Evolutionary conservation across 2,329 filamentous ascomycete genomes (phyloP).

Genomic region (Paracoccidioides lutzii): DNA sequence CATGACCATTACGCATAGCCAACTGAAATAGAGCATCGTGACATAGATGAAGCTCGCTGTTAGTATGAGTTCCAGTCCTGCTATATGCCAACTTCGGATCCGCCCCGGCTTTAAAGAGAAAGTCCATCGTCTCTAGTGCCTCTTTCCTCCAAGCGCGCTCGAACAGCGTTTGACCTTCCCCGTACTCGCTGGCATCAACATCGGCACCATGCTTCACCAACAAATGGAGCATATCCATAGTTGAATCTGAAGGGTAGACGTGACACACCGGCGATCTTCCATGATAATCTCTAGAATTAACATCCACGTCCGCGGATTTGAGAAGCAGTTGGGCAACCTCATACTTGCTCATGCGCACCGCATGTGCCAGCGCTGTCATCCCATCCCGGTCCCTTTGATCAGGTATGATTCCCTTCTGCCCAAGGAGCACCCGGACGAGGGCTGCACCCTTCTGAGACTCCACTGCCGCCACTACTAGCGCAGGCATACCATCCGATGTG

Average conservation of each 20-base stretch:
- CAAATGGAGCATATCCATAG: background rate
- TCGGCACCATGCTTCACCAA: background rate
- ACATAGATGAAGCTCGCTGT: background rate
- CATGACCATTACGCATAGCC: background rate
- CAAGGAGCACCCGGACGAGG: background rate
- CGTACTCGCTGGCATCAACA: constrained; percentile 1
- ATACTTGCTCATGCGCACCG: background rate
- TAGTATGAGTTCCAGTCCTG: background rate
- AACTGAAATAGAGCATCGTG: background rate
- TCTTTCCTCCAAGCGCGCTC: background rate
- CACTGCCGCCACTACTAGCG: background rate
- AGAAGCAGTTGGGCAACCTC: background rate
- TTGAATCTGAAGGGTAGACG: background rate
- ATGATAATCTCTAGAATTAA: background rate
- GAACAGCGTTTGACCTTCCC: constrained; percentile 6
- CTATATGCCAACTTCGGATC: background rate
- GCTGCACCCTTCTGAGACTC: background rate
- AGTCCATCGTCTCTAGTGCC: background rate
- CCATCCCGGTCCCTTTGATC: background rate
- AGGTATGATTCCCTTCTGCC: background rate
- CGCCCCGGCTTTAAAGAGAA: background rate
- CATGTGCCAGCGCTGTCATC: background rate
- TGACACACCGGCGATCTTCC: background rate
- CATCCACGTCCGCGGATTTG: background rate
- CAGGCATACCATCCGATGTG: background rate